Base-by-base conservation (phyloP, 306 rosid species). In the Comarum palustre region DNA sequence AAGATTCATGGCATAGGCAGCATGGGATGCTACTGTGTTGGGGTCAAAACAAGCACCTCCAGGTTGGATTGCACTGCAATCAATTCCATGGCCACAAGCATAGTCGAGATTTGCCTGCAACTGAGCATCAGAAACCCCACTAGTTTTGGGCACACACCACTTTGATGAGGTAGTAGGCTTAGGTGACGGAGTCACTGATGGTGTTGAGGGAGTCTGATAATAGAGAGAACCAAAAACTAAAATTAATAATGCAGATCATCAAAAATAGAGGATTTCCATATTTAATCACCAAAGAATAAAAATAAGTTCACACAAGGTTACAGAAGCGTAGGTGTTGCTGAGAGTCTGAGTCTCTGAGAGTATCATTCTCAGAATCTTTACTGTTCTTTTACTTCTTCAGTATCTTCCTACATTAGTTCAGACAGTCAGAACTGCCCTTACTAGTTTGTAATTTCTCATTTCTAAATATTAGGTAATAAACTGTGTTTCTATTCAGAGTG, bases 21-120 rank as follows among this genome's bases (percentile, higher is more conserved):
- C 87, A 72, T 90, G 98, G 11, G 93, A 90, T n/a, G 77, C 71
- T 1, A 84, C 41, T 6, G 88, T 90, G 81, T 88, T 83, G 12
- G 96, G 96, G n/a, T 87, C 93, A 39, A 78, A 92, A 81, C 98
- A 92, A 78, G 87, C 90, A 0, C 96, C 98, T 57, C 96, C 95
- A 0, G 88, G 75, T 80, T 87, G 89, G 79, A 92, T 90, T 45
- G 86, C 60, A 4, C 89, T 77, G 51, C 98, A 92, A 76, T 90
- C 93, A 45, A 88, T 74, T 51, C 86, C 85, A 1, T 84, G 85
- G 60, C 90, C 75, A 20, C 96, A 88, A 0, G 85, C 90, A 59
- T 91, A 92, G 83, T 92, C 96, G 12, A 92, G 78, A 85, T 74
- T 86, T 50, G 78, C 78, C 83, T 91, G 97, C 80, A 94, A 84